Base-by-base conservation (phyloP, 2,329 filamentous ascomycete species). In the Polychaeton citri region DNA sequence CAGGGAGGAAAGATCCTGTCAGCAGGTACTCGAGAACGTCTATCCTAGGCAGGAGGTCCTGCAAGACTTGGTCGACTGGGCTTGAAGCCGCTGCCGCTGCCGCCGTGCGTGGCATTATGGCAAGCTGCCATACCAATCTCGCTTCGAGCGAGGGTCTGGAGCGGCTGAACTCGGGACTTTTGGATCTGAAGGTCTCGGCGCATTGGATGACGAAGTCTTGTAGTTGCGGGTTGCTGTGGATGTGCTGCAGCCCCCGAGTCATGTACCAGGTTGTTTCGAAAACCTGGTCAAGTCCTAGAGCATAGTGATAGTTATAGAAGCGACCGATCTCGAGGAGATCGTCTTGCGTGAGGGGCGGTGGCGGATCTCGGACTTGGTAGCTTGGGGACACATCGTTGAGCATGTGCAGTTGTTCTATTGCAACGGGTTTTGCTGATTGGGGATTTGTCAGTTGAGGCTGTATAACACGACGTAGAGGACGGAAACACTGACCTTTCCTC, bases 261-360 rank as follows among this genome's bases (percentile, higher is more conserved):
- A 64, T 73, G 61, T 84, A 95, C 87, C 87, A 96, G 19, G 69
- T 71, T 5, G 84, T 82, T 57, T 95, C 87, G 43, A 92, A 72
- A 43, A 90, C 79, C 34, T 72, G 71, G 57, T 83, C 78, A 32
- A 90, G 71, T 6, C 76, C 80, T 1, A 71, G 72, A 3, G 78
- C 80, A 55, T 90, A 92, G 44, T 85, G 77, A 45, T 79, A 78
- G 47, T 74, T 71, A 58, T 82, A 92, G 12, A 88, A 63, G 42
- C 85, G 78, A 47, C 77, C 73, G 34, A 82, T 65, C 52, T 87
- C 80, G 47, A 78, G 73, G 35, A 80, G 66, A 39, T 59, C 59
- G 5, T 32, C 21, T 2, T 21, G 17, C 19, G 37, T 19, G 15
- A 32, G 17, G 19, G 33, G 65, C 16, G 69, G 33, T 24, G 33